Base-by-base conservation (phyloP, 2,329 filamentous ascomycete species). In the Fusarium avenaceum region DNA sequence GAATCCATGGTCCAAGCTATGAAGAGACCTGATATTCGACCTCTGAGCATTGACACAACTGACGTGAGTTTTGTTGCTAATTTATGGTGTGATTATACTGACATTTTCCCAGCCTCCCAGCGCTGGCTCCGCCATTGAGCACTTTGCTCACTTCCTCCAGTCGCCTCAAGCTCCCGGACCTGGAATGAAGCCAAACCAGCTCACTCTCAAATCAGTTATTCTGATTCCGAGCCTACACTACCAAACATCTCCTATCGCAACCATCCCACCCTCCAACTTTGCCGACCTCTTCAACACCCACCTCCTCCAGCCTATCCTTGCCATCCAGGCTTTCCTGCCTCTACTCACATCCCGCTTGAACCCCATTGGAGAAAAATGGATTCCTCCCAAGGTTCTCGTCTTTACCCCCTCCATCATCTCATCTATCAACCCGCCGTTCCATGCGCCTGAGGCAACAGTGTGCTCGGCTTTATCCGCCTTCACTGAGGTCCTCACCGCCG, bases 211-310 rank as follows among this genome's bases (percentile, higher is more conserved):
- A 59, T 92, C 93, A 38, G 84, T 98, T 54, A 87, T 99, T 54
- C 83, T 98, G 67, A 91, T 97, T 24, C 95, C 95, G 4, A 92
- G 90, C 24, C 84, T 91, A 24, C 89, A 91, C 75, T 96, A 94
- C 78, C 91, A 93, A 52, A 90, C 91, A 26, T 93, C 92, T 6
- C 92, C 93, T 20, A 91, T 98, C 65, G 93, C 94, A 65, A 94
- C 93, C 6, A 90, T 97, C 61, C 89, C 92, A 8, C 90, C 93
- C 0, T 92, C 92, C 30, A 90, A 88, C 73, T 96, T 97, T 82
- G 92, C 93, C 67, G 93, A 97, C 76, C 90, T 94, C 33, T 89
- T 98, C 78, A 97, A 97, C 79, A 95, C 93, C 17, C 94, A 97
- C 75, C 87, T 99, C 14, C 86, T 98, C 55, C 92, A 94, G 58